Percentiles rank a stretch among this genome's conserved stretches.
phyloP scores from a whole-genome alignment of 2,329 filamentous ascomycete species.

The Cladosporium austrohemisphaericum region DNA sequence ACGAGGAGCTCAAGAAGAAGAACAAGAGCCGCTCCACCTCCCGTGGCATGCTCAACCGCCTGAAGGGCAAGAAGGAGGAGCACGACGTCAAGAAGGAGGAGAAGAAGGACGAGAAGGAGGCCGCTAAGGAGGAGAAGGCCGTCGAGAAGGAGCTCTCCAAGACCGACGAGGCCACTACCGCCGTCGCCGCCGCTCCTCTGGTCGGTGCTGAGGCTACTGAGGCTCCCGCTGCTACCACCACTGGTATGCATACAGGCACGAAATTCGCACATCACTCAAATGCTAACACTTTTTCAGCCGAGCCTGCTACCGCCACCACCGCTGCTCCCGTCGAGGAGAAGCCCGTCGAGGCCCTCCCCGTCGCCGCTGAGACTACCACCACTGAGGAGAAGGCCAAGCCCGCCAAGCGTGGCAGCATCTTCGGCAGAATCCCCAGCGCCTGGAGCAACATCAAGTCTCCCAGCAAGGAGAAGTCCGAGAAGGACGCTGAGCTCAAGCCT shows the following conservation, averaged over 20 bases:
- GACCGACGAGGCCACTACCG: slow-evolving; percentile 34
- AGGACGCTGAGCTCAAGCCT: slow-evolving; percentile 61
- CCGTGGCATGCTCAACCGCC: slow-evolving; percentile 54
- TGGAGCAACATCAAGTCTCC: slow-evolving; percentile 56
- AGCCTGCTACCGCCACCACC: slow-evolving; percentile 29
- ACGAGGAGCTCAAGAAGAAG: slow-evolving; percentile 40
- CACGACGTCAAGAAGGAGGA: slow-evolving; percentile 40
- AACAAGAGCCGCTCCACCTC: slow-evolving; percentile 60
- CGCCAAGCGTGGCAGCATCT: slow-evolving; percentile 81
- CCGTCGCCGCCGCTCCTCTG: slow-evolving; percentile 20
- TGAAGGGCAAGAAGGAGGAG: slow-evolving; percentile 61
- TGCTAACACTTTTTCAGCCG: slow-evolving; percentile 24
- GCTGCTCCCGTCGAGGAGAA: slow-evolving; percentile 29
- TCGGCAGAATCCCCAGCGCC: slow-evolving; percentile 58
- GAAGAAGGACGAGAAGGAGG: slow-evolving; percentile 42
- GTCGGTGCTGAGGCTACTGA: slow-evolving; percentile 36
- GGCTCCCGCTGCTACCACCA: neutral
- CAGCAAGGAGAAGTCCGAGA: slow-evolving; percentile 64
- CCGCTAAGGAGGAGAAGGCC: slow-evolving; percentile 36
- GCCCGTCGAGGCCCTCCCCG: slow-evolving; percentile 30
- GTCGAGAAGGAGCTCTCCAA: slow-evolving; percentile 33
- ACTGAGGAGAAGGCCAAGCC: slow-evolving; percentile 55
- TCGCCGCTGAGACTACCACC: slow-evolving; percentile 13
- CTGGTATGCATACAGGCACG: slow-evolving; percentile 15
- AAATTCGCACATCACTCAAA: neutral